Evolutionary conservation across 2,329 filamentous ascomycete genomes (phyloP).

Genomic region (Diplodia corticola): DNA sequence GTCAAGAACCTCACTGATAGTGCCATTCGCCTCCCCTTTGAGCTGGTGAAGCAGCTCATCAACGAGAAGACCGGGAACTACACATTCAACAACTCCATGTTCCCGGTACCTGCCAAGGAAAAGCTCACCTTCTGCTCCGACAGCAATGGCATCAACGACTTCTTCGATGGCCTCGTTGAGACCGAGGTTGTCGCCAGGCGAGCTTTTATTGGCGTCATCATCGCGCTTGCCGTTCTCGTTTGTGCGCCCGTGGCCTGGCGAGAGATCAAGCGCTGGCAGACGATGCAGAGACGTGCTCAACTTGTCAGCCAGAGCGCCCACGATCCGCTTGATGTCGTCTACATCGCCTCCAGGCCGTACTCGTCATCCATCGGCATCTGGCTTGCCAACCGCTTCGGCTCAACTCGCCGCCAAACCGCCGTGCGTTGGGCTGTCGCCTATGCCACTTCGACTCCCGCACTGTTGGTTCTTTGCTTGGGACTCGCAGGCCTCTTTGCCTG

Average conservation of each 20-base stretch:
- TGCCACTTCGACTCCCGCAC: slow-evolving; percentile 76
- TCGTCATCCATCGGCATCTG: slow-evolving; percentile 72
- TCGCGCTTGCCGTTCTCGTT: slow-evolving; percentile 68
- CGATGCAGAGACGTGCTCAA: slow-evolving; percentile 67
- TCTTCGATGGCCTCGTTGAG: slow-evolving; percentile 73
- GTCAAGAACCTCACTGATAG: slow-evolving; percentile 79
- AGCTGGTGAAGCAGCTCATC: slow-evolving; percentile 73
- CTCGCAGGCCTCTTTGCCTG: slow-evolving; percentile 80
- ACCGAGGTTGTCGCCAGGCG: slow-evolving; percentile 69
- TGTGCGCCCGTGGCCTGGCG: slow-evolving; percentile 78
- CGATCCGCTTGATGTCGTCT: slow-evolving; percentile 85
- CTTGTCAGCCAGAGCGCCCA: slow-evolving; percentile 66
- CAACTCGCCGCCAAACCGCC: slow-evolving; percentile 66
- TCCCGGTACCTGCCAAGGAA: slow-evolving; percentile 83
- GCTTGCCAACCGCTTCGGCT: slow-evolving; percentile 65
- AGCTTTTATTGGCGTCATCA: slow-evolving; percentile 73
- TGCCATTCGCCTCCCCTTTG: slow-evolving; percentile 76
- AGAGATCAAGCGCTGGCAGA: slow-evolving; percentile 75
- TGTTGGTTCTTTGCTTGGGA: slow-evolving; percentile 84
- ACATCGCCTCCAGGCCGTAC: slow-evolving; percentile 79
- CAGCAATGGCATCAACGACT: slow-evolving; percentile 76
- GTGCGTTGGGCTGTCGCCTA: slow-evolving; percentile 84
- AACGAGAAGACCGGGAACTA: slow-evolving; percentile 71
- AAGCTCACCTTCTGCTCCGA: slow-evolving; percentile 84
- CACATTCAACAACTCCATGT: slow-evolving; percentile 72